Conservation (phyloP, 169 alveolate species). For the Plasmodium malariae region DNA sequence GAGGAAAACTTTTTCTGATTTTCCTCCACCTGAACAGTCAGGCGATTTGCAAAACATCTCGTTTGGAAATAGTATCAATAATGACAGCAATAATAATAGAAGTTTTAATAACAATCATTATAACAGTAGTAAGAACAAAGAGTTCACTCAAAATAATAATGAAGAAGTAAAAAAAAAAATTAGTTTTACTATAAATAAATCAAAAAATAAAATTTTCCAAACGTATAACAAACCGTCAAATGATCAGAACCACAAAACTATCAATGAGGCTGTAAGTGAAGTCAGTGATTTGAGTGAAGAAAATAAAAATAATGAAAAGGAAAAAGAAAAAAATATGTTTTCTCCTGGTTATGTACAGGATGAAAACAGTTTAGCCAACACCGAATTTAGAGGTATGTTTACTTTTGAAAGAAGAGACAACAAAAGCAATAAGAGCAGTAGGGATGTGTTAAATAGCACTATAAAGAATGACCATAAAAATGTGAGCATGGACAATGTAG, state of each 20-base stretch:
- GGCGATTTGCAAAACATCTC: not conserved
- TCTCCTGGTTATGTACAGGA: not conserved
- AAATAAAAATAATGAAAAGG: not conserved
- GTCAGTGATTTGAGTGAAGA: conserved; percentile 27
- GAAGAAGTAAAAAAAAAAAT: conserved; percentile 51
- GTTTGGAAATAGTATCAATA: not conserved
- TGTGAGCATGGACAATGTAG: not conserved
- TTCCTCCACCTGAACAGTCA: not conserved
- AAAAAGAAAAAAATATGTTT: not conserved
- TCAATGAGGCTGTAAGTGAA: conserved; percentile 36
- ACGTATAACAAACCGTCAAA: conserved; percentile 4
- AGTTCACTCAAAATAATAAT: conserved; percentile 4
- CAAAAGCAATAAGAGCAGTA: not conserved
- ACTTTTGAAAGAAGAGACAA: not conserved
- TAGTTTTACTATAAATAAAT: conserved; percentile 55
- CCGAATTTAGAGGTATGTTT: not conserved
- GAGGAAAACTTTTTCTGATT: conserved; percentile 12
- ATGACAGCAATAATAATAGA: not conserved
- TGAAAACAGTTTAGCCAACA: not conserved
- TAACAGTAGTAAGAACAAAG: conserved; percentile 1
- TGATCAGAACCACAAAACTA: conserved; percentile 8
- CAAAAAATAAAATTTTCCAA: conserved; percentile 62
- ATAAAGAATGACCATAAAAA: not conserved
- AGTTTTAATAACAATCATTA: not conserved
- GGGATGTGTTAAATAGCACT: not conserved